These are phyloP conservation scores for Phytophthora citricola DNA, from an alignment of 352 stramenopile genomes.

Conservation along the genomic window DNA sequence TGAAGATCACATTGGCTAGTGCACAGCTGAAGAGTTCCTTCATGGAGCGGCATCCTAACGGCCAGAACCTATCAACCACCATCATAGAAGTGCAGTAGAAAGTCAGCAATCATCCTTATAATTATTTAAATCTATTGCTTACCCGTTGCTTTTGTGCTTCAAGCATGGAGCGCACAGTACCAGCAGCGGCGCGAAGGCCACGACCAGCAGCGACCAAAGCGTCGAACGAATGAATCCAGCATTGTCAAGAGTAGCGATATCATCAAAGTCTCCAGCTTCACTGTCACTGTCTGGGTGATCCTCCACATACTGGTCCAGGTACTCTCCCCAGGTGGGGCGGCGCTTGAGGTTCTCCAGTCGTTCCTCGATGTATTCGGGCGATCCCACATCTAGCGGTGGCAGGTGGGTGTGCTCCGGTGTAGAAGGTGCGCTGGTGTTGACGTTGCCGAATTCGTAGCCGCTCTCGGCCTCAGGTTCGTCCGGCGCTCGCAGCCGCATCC, in stretches of 20 bases:
- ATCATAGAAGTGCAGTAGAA: background rate
- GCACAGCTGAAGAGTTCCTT: constrained; percentile 52
- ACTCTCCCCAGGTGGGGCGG: constrained; percentile 62
- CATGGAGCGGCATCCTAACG: constrained; percentile 66
- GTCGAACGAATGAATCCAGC: constrained; percentile 58
- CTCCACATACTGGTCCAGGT: constrained; percentile 79
- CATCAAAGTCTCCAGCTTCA: constrained; percentile 43
- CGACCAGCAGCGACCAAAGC: constrained; percentile 59
- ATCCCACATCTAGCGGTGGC: constrained; percentile 70
- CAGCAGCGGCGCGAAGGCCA: constrained; percentile 66
- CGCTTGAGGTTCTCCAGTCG: constrained; percentile 89
- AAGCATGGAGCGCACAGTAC: constrained; percentile 61
- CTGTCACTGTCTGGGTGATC: constrained; percentile 52
- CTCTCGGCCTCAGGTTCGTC: constrained; percentile 56
- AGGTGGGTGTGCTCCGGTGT: constrained; percentile 29
- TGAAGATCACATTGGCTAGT: constrained; percentile 54
- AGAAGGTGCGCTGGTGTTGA: constrained; percentile 14
- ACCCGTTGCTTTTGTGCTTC: constrained; percentile 61
- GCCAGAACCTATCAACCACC: constrained; percentile 68
- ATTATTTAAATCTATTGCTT: constrained; percentile 11
- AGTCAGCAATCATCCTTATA: background rate
- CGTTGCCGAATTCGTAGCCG: constrained; percentile 35
- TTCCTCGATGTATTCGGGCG: constrained; percentile 86
- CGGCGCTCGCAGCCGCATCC: constrained; percentile 69
- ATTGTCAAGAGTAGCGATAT: constrained; percentile 4